Base-by-base conservation (phyloP, 306 rosid genomes). In the Quercus robur region DNA sequence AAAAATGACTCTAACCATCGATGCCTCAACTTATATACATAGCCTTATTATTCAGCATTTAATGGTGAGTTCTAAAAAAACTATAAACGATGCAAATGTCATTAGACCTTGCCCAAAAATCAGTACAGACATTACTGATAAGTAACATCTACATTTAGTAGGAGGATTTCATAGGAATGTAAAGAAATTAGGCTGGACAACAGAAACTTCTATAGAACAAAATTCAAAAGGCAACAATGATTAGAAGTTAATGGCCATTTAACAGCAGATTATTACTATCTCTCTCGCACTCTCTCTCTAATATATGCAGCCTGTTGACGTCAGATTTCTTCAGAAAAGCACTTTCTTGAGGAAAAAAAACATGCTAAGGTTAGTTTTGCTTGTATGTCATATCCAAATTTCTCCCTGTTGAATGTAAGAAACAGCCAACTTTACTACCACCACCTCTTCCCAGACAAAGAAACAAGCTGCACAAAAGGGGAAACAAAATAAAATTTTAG, bases 361-460 rank as follows among this genome's bases (percentile, higher is more conserved):
- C 80, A 46, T 78, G 30, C 70, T 6, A 59, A 67, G 26, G n/a
- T 23, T 63, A 55, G 51, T 66, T 75, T 83, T 49, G 70, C 71
- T 62, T 66, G n/a, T 15, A 77, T 70, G 55, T 68, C 5, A 59
- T 55, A 74, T 81, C 51, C 82, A 82, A 74, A 51, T 74, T 81
- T 49, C 59, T 71, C 28, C n/a, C 68, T 14, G 61, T 80, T 64
- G 41, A 71, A 57, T 74, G 67, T 75, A 25, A 35, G 67, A 82
- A 61, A 49, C 35, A 41, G 76, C 46, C 78, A 64, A 75, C 77
- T 49, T 81, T 75, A 12, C 77, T 76, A 62, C 82, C 70, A 67
- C 83, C 87, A 84, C 62, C 81, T 59, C 81, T 80, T 87, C 23
- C 90, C 86, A 54, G 90, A 87, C 81, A 88, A 82, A 55, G 94